Percentiles rank a stretch among this genome's conserved stretches.
phyloP scores from a whole-genome alignment of 2,329 filamentous ascomycete species.

The Aureobasidium pullulans region DNA sequence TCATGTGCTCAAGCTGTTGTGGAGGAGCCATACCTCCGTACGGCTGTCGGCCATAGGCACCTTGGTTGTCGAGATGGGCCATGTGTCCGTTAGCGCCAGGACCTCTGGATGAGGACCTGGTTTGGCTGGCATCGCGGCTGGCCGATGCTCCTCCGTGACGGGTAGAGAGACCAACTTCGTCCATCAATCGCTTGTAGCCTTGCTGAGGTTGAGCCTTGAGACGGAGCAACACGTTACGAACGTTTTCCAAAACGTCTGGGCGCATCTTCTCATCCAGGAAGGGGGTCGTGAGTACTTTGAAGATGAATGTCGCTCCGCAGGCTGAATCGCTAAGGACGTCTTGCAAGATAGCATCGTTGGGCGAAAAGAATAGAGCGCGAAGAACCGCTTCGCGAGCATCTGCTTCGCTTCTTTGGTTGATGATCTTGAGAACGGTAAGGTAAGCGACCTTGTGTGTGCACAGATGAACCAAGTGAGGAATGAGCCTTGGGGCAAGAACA shows the following conservation, averaged over 20 bases:
- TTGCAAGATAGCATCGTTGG: constrained; percentile 77
- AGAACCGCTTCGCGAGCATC: constrained; percentile 87
- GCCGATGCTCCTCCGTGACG: constrained; percentile 35
- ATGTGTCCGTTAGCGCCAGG: constrained; percentile 26
- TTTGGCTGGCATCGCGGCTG: constrained; percentile 24
- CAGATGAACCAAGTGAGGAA: constrained; percentile 86
- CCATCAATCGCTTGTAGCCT: constrained; percentile 97
- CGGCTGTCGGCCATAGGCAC: constrained; percentile 28
- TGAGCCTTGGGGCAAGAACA: constrained; percentile 82
- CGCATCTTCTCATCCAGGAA: constrained; percentile 94
- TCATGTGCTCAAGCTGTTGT: constrained; percentile 30
- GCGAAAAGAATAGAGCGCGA: constrained; percentile 85
- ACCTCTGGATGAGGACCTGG: constrained; percentile 28
- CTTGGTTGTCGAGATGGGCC: constrained; percentile 27
- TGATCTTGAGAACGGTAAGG: constrained; percentile 92
- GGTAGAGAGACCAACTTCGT: constrained; percentile 83
- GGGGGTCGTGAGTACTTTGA: constrained; percentile 95
- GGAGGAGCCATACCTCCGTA: constrained; percentile 30
- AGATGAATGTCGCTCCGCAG: constrained; percentile 91
- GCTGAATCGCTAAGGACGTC: constrained; percentile 85
- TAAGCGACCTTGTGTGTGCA: constrained; percentile 99
- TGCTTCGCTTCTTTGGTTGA: constrained; percentile 92
- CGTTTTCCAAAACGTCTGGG: constrained; percentile 80
- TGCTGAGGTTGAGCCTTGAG: constrained; percentile 92
- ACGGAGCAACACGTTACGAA: constrained; percentile 78